Evolutionary conservation across 192 early-diverging fungal species (phyloP), one percentile per base, ranked within the genome.

Genomic region (Gamsiella multidivaricata): DNA sequence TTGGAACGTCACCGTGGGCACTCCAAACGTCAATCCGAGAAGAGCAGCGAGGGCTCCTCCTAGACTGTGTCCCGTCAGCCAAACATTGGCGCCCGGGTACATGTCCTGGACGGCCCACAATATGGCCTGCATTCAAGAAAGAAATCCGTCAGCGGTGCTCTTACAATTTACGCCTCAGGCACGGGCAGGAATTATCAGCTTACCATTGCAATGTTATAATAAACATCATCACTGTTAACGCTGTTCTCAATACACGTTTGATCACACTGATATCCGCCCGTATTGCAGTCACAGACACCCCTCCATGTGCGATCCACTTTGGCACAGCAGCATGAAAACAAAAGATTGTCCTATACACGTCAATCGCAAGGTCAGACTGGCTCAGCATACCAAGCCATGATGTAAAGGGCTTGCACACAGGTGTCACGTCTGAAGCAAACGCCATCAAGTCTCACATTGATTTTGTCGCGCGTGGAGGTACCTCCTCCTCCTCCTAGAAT

Each of bases 241-340:
- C 83, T 87, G 8, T 90, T 54, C 57, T 88, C 82, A 41, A 92
- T 53, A 57, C 93, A 94, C 12, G 53, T 73, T 8, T 82, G 65
- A 49, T 91, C 83, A 63, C 93, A 93, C 28, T 84, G 78, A 60
- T 83, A 80, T 0, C 84, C 80, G 0, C 83, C 80, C 31, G 80
- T 74, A 61, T 90, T 89, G 81, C 97, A 98, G 68, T 88, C 87
- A 75, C 97, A 98, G 3, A 98, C 92, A 0, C 91, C 81, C 3
- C 72, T 80, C 97, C 97, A 98, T 0, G 83, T 84, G 34, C 88
- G 89, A 50, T 90, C 89, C 11, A 91, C 92, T 41, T 90, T 89
- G 9, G 90, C 97, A 82, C 97, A 98, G 81, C 97, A 98, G 83
- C 97, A 98, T 2, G 94, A 96, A 69, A 97, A 98, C 65, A 98